Percentiles rank a stretch among this genome's conserved stretches.
Conservation (phyloP, 2,329 filamentous ascomycete species). For the Penicillium sp. region DNA sequence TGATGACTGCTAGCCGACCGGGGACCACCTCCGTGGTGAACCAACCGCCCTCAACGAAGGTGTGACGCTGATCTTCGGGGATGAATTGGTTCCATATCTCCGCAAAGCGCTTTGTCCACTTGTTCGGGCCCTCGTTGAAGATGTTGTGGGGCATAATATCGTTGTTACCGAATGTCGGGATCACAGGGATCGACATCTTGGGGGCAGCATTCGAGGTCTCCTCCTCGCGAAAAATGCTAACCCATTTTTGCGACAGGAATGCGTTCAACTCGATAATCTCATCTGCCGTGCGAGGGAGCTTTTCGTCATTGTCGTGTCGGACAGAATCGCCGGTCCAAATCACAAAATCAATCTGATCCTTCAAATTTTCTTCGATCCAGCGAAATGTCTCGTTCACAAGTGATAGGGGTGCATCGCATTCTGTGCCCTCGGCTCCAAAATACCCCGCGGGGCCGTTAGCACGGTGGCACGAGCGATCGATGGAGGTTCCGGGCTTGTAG, state of each 20-base stretch:
- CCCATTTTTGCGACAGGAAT: constrained; percentile 71
- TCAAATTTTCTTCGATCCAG: constrained; percentile 78
- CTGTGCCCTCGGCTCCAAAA: constrained; percentile 81
- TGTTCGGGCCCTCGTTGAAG: constrained; percentile 78
- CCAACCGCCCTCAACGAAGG: constrained; percentile 90
- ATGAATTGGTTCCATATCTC: constrained; percentile 84
- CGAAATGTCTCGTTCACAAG: constrained; percentile 85
- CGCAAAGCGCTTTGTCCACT: constrained; percentile 74
- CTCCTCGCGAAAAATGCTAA: constrained; percentile 63
- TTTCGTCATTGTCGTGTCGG: constrained; percentile 83
- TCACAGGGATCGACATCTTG: constrained; percentile 71
- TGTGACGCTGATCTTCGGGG: constrained; percentile 85
- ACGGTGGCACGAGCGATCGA: constrained; percentile 71
- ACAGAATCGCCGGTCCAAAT: constrained; percentile 91
- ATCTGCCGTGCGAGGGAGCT: constrained; percentile 68
- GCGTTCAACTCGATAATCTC: constrained; percentile 79
- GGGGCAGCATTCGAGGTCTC: constrained; percentile 47
- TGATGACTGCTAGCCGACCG: constrained; percentile 79
- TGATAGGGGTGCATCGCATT: constrained; percentile 79
- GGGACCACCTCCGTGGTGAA: constrained; percentile 92
- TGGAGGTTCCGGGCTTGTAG: constrained; percentile 76
- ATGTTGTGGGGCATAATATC: constrained; percentile 98
- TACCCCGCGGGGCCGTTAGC: constrained; percentile 72
- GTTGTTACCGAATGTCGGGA: constrained; percentile 94
- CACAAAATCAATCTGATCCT: constrained; percentile 80